Evolutionary conservation across 129 eudicot genomes (phyloP).

Genomic region (Artemisia argyi): DNA sequence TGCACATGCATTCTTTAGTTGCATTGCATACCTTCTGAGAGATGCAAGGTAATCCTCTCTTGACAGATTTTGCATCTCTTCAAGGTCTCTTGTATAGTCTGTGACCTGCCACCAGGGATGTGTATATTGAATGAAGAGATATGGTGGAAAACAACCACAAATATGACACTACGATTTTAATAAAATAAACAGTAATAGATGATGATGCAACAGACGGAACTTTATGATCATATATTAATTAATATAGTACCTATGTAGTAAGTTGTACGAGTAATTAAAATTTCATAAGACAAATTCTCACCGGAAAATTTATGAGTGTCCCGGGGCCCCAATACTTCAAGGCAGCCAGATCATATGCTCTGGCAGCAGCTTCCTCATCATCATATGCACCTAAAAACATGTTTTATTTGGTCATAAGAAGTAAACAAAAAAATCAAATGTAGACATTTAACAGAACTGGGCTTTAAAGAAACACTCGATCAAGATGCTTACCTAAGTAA

Average conservation of each 20-base stretch:
- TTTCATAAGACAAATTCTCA: constrained; percentile 38
- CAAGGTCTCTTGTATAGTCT: constrained; percentile 93
- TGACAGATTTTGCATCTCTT: constrained; percentile 94
- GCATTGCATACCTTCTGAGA: constrained; percentile 66
- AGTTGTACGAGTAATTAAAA: constrained; percentile 9
- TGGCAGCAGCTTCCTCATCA: constrained; percentile 99
- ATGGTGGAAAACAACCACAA: constrained; percentile 16
- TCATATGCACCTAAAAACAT: constrained; percentile 87
- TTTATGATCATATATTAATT: background rate
- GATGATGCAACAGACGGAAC: constrained; percentile 17
- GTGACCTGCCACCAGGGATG: constrained; percentile 62
- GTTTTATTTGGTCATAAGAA: constrained; percentile 11
- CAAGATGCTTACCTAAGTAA: constrained; percentile 75
- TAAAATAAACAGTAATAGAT: background rate
- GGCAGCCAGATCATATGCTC: constrained; percentile 99
- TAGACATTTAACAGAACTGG: background rate
- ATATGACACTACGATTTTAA: constrained; percentile 12
- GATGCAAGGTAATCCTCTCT: constrained; percentile 99
- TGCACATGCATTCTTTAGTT: constrained; percentile 10
- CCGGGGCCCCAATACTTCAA: constrained; percentile 99
- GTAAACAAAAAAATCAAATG: constrained; percentile 17
- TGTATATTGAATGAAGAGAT: constrained; percentile 20
- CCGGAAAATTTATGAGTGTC: constrained; percentile 95
- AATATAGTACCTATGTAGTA: background rate
- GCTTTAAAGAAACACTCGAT: background rate